A percentile compares a stretch with the other conserved stretches of the same genome.
phyloP scores from a whole-genome alignment of 306 rosid species.

The Lathyrus oleraceus region DNA sequence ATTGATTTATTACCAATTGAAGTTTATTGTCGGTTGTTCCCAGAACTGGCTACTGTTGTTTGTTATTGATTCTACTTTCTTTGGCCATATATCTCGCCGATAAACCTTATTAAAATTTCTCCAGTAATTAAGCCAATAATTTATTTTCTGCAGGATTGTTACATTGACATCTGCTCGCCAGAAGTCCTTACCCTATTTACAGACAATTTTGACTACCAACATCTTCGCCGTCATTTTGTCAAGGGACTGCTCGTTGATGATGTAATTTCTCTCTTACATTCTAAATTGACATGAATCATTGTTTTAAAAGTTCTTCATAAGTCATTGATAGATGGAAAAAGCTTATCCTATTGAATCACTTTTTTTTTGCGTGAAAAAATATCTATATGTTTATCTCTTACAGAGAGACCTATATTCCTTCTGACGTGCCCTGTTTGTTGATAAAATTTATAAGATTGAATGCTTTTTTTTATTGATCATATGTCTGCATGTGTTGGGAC shows the following conservation, averaged over 20 bases:
- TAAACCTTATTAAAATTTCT: conserved; percentile 13
- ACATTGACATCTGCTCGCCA: conserved; percentile 88
- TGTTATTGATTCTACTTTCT: neutral
- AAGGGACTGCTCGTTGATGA: conserved; percentile 97
- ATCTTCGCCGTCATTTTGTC: conserved; percentile 93
- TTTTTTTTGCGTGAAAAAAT: neutral
- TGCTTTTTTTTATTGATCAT: neutral
- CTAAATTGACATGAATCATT: conserved; percentile 28
- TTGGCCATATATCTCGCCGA: conserved; percentile 10
- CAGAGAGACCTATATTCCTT: conserved; percentile 8
- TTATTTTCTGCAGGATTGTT: conserved; percentile 82
- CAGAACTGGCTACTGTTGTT: conserved; percentile 12
- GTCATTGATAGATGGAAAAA: conserved; percentile 28
- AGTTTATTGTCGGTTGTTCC: neutral
- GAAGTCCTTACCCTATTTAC: conserved; percentile 98
- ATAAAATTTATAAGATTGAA: neutral
- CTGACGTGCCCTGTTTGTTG: conserved; percentile 3
- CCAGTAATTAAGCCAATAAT: conserved; percentile 15
- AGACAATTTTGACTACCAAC: conserved; percentile 98
- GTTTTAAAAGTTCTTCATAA: conserved; percentile 29
- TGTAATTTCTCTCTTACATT: conserved; percentile 47
- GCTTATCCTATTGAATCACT: conserved; percentile 7
- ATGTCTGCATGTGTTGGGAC: conserved; percentile 29
- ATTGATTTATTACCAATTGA: conserved; percentile 12
- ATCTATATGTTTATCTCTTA: conserved; percentile 16